These are phyloP conservation scores for Ascochyta koolunga DNA, from an alignment of 2,329 filamentous ascomycete genomes.

Conservation along the genomic window DNA sequence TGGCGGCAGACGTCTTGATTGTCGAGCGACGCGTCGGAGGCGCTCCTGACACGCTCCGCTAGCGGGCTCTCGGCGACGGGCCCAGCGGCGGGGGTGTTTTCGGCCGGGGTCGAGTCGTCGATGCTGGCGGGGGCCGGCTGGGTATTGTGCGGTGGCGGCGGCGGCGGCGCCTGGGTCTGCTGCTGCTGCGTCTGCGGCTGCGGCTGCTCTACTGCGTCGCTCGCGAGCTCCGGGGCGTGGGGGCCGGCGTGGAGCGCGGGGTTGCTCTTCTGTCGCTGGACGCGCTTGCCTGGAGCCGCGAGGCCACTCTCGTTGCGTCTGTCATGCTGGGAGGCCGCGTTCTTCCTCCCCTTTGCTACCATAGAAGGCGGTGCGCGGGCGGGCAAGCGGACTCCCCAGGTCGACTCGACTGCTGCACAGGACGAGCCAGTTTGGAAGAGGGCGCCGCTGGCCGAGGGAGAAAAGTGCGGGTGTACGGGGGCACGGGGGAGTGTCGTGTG, in stretches of 20 bases:
- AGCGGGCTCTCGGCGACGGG: constrained; percentile 10
- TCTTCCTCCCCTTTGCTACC: constrained; percentile 56
- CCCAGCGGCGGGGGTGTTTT: constrained; percentile 15
- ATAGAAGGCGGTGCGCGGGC: constrained; percentile 48
- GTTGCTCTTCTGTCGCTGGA: constrained; percentile 57
- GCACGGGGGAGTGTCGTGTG: constrained; percentile 29
- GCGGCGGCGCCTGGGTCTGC: not conserved
- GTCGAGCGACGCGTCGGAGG: constrained; percentile 53
- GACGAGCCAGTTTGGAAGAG: constrained; percentile 54
- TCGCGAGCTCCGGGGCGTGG: constrained; percentile 39
- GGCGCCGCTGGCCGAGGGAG: constrained; percentile 38
- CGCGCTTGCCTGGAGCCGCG: constrained; percentile 76
- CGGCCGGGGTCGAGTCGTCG: constrained; percentile 5
- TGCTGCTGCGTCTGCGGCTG: constrained; percentile 9
- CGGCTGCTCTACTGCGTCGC: constrained; percentile 13
- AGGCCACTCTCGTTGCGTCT: constrained; percentile 84
- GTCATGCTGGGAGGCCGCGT: constrained; percentile 55
- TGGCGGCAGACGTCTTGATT: constrained; percentile 43
- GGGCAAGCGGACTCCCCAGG: constrained; percentile 45
- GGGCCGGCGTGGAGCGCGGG: constrained; percentile 51
- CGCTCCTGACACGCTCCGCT: constrained; percentile 47
- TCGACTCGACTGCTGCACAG: constrained; percentile 51
- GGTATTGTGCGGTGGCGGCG: constrained; percentile 15
- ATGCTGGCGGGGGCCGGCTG: constrained; percentile 14
- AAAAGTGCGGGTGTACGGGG: constrained; percentile 18